Conservation (phyloP, 164 flowering plant species). For the Protea cynaroides region DNA sequence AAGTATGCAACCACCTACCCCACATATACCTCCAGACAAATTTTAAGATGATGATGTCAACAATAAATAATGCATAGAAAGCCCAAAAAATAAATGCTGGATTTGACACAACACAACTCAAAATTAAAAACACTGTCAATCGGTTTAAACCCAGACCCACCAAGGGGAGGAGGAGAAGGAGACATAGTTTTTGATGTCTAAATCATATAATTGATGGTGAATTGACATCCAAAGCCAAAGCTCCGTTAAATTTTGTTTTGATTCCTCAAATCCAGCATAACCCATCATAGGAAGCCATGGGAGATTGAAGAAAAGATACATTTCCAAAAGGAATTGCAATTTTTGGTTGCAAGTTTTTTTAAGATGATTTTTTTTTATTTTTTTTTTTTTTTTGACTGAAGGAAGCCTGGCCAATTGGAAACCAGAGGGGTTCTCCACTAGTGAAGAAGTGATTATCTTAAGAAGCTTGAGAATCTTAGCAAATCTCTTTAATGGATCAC, state of each 20-base stretch:
- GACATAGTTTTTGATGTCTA: neutral
- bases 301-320: too few relatives aligned
- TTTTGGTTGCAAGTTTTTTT: too few relatives aligned
- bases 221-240: too few relatives aligned
- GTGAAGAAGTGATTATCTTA: neutral
- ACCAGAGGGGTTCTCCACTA: too few relatives aligned
- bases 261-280: too few relatives aligned
- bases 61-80: neutral
- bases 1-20: slow-evolving; percentile 1
- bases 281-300: too few relatives aligned
- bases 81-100: neutral
- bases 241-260: too few relatives aligned
- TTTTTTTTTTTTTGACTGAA: too few relatives aligned
- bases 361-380: too few relatives aligned
- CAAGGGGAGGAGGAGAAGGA: neutral
- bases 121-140: neutral
- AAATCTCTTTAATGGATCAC: slow-evolving; percentile 9
- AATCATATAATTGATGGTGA: too few relatives aligned
- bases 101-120: neutral
- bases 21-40: slow-evolving; percentile 11
- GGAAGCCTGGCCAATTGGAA: too few relatives aligned
- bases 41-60: neutral
- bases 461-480: slow-evolving; percentile 4
- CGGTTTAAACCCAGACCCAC: slow-evolving; percentile 3
- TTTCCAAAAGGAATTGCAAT: too few relatives aligned